phyloP scores from a whole-genome alignment of 495 filamentous ascomycete species.

The Xylaria venustula region DNA sequence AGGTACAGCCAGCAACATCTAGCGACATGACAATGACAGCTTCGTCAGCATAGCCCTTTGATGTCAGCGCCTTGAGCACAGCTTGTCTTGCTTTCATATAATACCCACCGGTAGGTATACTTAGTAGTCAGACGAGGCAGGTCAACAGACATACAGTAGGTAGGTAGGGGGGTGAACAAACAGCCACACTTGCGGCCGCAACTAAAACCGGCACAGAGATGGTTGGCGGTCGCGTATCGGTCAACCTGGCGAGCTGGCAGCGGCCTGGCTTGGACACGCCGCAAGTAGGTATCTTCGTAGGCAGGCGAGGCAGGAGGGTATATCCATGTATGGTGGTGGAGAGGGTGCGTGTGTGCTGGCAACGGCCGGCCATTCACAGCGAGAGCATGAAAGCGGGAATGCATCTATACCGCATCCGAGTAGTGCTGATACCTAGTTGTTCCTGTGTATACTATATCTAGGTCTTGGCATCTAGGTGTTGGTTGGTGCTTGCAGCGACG shows the following conservation, averaged over 20 bases:
- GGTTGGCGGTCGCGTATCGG: neutral
- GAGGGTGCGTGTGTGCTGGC: constrained; percentile 13
- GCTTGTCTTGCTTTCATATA: too few relatives aligned
- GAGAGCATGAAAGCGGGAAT: constrained; percentile 3
- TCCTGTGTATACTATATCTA: neutral
- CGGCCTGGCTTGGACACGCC: constrained; percentile 12
- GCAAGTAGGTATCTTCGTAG: neutral
- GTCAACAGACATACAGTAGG: neutral
- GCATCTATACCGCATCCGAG: constrained; percentile 3
- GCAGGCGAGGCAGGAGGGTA: neutral
- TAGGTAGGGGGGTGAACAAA: neutral
- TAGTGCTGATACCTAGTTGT: constrained; percentile 10
- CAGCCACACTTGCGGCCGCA: neutral
- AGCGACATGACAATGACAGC: neutral
- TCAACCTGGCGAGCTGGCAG: neutral
- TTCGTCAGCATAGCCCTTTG: neutral
- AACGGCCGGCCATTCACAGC: constrained; percentile 8
- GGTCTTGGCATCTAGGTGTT: neutral
- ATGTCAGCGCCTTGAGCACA: neutral
- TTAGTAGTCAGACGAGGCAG: constrained; percentile 4
- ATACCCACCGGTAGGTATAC: too few relatives aligned
- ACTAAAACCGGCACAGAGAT: neutral
- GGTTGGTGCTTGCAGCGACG: neutral
- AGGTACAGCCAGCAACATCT: neutral
- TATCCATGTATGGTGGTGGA: constrained; percentile 10